Evolutionary conservation across 495 filamentous ascomycete species (phyloP).

Genomic region (Cryomyces antarcticus): DNA sequence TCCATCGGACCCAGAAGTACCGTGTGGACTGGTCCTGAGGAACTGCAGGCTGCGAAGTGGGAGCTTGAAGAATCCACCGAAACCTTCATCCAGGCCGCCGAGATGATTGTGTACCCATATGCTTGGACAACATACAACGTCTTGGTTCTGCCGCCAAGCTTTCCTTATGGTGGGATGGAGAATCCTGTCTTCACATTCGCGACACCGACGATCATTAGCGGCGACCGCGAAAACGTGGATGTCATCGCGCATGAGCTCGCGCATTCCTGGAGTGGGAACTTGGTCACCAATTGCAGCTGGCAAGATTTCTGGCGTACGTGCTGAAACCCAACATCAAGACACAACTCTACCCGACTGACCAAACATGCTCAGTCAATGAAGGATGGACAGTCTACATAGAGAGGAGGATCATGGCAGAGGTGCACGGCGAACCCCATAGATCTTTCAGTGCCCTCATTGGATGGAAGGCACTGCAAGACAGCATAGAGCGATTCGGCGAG

Average conservation of each 20-base stretch:
- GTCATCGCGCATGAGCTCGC: conserved; percentile 90
- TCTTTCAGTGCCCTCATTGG: conserved; percentile 88
- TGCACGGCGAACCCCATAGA: conserved; percentile 66
- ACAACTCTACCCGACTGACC: no score
- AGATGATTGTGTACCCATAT: conserved; percentile 75
- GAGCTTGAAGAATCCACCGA: conserved; percentile 81
- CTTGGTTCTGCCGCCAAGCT: conserved; percentile 71
- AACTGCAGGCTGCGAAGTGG: conserved; percentile 65
- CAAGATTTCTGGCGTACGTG: conserved; percentile 64
- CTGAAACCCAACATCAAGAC: no score
- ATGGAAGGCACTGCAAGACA: conserved; percentile 47
- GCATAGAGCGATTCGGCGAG: conserved; percentile 51
- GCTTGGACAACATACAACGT: conserved; percentile 91
- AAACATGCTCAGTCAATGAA: conserved; percentile 41
- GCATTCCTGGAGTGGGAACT: conserved; percentile 85
- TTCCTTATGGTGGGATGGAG: conserved; percentile 85
- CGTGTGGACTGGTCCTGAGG: conserved; percentile 72
- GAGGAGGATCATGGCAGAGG: conserved; percentile 42
- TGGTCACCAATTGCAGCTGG: conserved; percentile 81
- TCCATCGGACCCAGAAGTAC: conserved; percentile 66
- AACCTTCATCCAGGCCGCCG: conserved; percentile 71
- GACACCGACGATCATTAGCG: conserved; percentile 77
- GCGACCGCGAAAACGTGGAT: conserved; percentile 74
- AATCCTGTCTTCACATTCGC: conserved; percentile 88
- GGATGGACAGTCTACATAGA: conserved; percentile 94